Evolutionary conservation across 1,139 yeast genomes (phyloP).

Genomic region (Yamadazyma dendronema): DNA sequence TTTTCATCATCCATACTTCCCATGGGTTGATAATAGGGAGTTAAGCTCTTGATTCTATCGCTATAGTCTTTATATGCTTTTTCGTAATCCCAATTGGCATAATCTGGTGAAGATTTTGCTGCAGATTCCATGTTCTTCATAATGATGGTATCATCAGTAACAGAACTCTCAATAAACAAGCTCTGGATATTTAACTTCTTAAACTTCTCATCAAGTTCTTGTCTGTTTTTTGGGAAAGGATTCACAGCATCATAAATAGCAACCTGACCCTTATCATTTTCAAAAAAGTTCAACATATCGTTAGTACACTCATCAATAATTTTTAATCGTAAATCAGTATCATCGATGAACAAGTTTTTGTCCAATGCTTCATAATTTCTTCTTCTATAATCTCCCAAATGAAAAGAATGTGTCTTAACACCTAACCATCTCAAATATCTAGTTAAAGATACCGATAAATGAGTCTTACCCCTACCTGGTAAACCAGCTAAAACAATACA

Average conservation of each 20-base stretch:
- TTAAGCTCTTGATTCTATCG: conserved; percentile 49
- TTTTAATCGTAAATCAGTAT: conserved; percentile 56
- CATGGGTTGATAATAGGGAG: conserved; percentile 54
- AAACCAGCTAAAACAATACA: conserved; percentile 87
- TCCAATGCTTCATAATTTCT: conserved; percentile 51
- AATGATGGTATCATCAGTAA: conserved; percentile 70
- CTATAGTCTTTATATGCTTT: conserved; percentile 62
- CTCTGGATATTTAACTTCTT: conserved; percentile 64
- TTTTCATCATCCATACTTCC: conserved; percentile 40
- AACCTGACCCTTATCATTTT: conserved; percentile 79
- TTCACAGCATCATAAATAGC: conserved; percentile 97
- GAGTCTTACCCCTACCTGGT: conserved; percentile 97
- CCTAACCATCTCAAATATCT: conserved; percentile 94
- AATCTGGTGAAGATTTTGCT: conserved; percentile 88
- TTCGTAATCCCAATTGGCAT: conserved; percentile 65
- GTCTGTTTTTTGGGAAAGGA: conserved; percentile 69
- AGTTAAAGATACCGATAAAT: conserved; percentile 85
- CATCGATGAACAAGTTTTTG: conserved; percentile 64
- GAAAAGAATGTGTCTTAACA: conserved; percentile 88
- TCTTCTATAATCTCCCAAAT: conserved; percentile 88
- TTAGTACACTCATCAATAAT: conserved; percentile 63
- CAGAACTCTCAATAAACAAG: conserved; percentile 82
- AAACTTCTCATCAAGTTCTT: conserved; percentile 54
- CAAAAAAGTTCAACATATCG: conserved; percentile 72
- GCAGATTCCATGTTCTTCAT: conserved; percentile 74